Percentiles rank a stretch among this genome's conserved stretches.
Evolutionary conservation across 169 alveolate genomes (phyloP).

Genomic region (Cryptosporidium sp.): DNA sequence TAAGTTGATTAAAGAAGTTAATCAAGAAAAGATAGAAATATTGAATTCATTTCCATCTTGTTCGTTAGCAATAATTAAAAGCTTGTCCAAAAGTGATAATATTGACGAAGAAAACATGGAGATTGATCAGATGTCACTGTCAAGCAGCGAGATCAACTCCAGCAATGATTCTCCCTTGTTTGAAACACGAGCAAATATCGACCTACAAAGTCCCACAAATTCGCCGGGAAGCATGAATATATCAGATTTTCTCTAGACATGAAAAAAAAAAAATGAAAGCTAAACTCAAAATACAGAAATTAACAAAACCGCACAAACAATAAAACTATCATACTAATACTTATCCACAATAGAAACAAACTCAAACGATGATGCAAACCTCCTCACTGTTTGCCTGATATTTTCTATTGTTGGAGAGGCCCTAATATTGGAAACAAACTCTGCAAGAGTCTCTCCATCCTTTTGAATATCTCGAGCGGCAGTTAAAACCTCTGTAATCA

Average conservation of each 20-base stretch:
- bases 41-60: constrained; percentile 59
- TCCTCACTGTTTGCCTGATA: constrained; percentile 7
- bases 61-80: constrained; percentile 48
- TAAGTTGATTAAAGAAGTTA: background rate
- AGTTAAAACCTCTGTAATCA: constrained; percentile 75
- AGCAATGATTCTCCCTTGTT: constrained; percentile 38
- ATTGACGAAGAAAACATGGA: constrained; percentile 50
- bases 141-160: constrained; percentile 49
- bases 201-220: background rate
- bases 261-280: background rate
- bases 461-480: constrained; percentile 77
- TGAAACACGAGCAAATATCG: constrained; percentile 4
- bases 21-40: constrained; percentile 42
- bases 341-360: background rate
- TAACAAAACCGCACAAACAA: background rate
- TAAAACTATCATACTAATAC: background rate
- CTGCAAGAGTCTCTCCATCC: constrained; percentile 57
- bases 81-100: background rate
- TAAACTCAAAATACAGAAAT: background rate
- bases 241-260: background rate
- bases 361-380: constrained; percentile 31
- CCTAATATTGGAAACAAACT: constrained; percentile 9
- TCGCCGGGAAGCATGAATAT: constrained; percentile 50
- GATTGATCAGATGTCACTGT: constrained; percentile 40
- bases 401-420: constrained; percentile 8